Percentiles rank a stretch among this genome's conserved stretches.
Conservation (phyloP, 176 grass and related monocot species). For the Pontederia paniculata region DNA sequence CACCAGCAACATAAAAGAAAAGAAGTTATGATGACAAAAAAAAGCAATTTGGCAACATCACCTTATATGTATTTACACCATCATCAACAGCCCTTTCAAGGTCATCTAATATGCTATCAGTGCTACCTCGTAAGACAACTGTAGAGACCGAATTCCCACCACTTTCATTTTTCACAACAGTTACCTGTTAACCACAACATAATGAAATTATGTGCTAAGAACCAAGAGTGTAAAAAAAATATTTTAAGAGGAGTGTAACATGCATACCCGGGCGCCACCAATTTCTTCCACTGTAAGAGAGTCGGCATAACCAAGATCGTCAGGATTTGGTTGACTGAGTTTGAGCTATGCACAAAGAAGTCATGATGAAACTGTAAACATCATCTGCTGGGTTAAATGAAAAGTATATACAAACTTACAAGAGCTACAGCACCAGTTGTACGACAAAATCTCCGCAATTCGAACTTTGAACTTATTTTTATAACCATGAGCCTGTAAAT, state of each 20-base stretch:
- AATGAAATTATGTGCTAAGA: too few relatives aligned
- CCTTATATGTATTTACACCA: slow-evolving; percentile 93
- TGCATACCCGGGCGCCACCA: slow-evolving; percentile 60
- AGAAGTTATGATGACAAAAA: neutral
- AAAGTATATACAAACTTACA: slow-evolving; percentile 33
- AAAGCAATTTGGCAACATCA: neutral
- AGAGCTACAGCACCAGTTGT: slow-evolving; percentile 74
- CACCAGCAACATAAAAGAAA: slow-evolving; percentile 11
- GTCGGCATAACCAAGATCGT: slow-evolving; percentile 76
- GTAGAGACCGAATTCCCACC: slow-evolving; percentile 76
- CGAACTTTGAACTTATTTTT: slow-evolving; percentile 92
- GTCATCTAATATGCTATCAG: slow-evolving; percentile 90
- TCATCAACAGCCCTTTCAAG: slow-evolving; percentile 95
- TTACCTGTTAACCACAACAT: slow-evolving; percentile 34
- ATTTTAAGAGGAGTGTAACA: neutral
- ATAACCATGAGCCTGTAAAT: slow-evolving; percentile 79
- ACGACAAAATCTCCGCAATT: slow-evolving; percentile 77
- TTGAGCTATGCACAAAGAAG: slow-evolving; percentile 39
- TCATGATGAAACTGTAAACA: neutral
- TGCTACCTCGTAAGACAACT: slow-evolving; percentile 74
- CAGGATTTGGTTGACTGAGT: slow-evolving; percentile 58
- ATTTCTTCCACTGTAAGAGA: slow-evolving; percentile 89
- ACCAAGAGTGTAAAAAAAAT: neutral
- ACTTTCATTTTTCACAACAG: slow-evolving; percentile 66
- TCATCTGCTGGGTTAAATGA: neutral